Base-by-base conservation (phyloP, 805 yeast genomes). In the Wickerhamomyces bisporus region DNA sequence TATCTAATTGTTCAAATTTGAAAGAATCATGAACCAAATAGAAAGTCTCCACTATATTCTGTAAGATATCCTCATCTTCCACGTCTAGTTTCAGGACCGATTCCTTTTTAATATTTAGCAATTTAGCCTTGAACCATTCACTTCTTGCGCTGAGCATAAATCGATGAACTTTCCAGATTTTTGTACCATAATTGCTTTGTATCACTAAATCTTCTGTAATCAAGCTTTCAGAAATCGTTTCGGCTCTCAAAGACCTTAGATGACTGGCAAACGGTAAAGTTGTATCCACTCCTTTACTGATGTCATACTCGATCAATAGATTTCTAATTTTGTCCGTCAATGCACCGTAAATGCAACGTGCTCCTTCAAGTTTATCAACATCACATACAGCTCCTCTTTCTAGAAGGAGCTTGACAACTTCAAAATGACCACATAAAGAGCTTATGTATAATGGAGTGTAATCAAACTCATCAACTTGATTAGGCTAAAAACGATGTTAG, bases 351-450 rank as follows among this genome's bases (percentile, higher is more conserved):
- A 84, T 68, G 47, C 91, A 83, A 31, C 84, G 67, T 11, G 81
- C 86, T 3, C 94, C 93, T 55, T 83, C 85, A 51, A 78, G 78
- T n/a, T 88, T 79, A 53, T 84, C 91, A 50, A 86, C 68, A 56
- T 82, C 89, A 56, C 91, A 83, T 7, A 77, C 68, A 0, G 93
- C 87, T 7, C 95, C 95, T 32, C 77, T 61, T 32, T 73, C 68
- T 9, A 85, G 62, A 17, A 85, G 60, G 34, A 79, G 56, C 37
- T 63, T 65, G n/a, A 85, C 93, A 5, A 85, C 68, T 1, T 62
- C 64, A 43, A 68, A 70, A 55, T 84, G 91, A 1, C 94, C 94
- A 62, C 94, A 84, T 11, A 84, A 53, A 14, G 85, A 75, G 7
- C 87, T 86, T 19, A 85, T 61, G 41, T 81, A 79, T 41, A 85